Conservation (phyloP, 352 stramenopile genomes). For the Phytopythium chamaehyphon region DNA sequence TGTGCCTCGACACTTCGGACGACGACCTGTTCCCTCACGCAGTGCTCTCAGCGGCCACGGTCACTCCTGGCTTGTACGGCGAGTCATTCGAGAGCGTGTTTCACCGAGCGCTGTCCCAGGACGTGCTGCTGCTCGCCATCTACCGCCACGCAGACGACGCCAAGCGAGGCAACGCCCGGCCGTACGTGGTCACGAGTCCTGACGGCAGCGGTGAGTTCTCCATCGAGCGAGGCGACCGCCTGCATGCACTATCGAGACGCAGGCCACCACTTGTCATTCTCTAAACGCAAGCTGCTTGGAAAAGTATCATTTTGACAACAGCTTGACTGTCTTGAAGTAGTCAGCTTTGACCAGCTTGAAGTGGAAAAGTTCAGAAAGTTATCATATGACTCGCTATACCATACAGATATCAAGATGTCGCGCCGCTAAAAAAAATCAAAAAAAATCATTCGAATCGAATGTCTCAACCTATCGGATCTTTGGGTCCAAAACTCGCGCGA, state of each 20-base stretch:
- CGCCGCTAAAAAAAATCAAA: no score
- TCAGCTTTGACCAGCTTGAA: not conserved
- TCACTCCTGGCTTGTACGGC: constrained; percentile 28
- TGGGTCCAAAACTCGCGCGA: no score
- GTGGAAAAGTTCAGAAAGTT: not conserved
- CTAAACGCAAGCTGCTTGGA: no score
- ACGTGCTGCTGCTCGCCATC: constrained; percentile 43
- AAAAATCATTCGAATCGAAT: no score
- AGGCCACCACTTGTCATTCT: constrained; percentile 22
- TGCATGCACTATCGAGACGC: constrained; percentile 36
- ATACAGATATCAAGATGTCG: no score
- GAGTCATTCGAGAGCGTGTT: constrained; percentile 39
- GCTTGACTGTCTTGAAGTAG: not conserved
- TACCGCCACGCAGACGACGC: constrained; percentile 30
- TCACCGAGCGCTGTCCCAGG: constrained; percentile 26
- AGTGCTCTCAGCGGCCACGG: constrained; percentile 25
- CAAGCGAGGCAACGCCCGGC: constrained; percentile 34
- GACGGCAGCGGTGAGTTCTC: constrained; percentile 14
- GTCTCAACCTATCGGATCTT: no score
- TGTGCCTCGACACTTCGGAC: not conserved
- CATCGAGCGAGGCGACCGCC: constrained; percentile 31
- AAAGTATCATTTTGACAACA: no score
- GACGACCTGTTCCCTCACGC: constrained; percentile 12
- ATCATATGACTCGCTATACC: no score
- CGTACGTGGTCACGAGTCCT: constrained; percentile 57